Evolutionary conservation across 2,329 filamentous ascomycete species (phyloP), one percentile per base, ranked within the genome.

Genomic region (Clarireedia sp.): DNA sequence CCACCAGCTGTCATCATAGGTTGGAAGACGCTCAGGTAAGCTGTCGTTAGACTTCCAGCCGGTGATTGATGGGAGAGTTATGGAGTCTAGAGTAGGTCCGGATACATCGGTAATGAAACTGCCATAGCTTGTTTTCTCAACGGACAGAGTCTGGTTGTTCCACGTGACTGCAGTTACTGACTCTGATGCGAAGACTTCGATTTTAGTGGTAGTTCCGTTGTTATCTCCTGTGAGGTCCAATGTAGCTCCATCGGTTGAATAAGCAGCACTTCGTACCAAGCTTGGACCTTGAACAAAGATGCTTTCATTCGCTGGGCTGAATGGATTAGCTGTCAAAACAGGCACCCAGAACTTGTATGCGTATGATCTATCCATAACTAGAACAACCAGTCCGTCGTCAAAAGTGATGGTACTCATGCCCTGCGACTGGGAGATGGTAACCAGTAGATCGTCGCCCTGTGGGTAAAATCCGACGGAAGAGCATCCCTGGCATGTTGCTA

Each of bases 331-430:
- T 0, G 72, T 74, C 7, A 80, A 69, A 1, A 74, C 69, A 3
- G 80, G 77, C 0, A 76, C 77, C 74, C 79, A 83, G 64, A 83
- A 81, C 0, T 72, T 68, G 62, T 82, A 83, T 0, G 80, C 81
- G 0, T 76, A 69, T 1, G 72, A 67, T 10, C 80, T 71, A 59
- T 83, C 79, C 14, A 82, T 69, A 1, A 84, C 66, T 16, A 82
- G 71, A 9, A 80, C 71, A 1, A 73, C 69, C 1, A 77, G 68
- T 0, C 75, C 75, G 52, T 78, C 75, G 3, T 71, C 70, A 8
- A 78, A 66, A 5, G 74, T 69, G 0, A 83, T 50, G 0, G 77
- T 65, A 16, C 73, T 77, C 51, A 74, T 72, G 0, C 79, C 79
- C 17, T 71, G 66, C 0, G 67, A 68, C 54, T 82, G 78, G 0